These are phyloP conservation scores for Neonectria coccinea DNA, from an alignment of 2,329 filamentous ascomycete genomes.

Conservation along the genomic window DNA sequence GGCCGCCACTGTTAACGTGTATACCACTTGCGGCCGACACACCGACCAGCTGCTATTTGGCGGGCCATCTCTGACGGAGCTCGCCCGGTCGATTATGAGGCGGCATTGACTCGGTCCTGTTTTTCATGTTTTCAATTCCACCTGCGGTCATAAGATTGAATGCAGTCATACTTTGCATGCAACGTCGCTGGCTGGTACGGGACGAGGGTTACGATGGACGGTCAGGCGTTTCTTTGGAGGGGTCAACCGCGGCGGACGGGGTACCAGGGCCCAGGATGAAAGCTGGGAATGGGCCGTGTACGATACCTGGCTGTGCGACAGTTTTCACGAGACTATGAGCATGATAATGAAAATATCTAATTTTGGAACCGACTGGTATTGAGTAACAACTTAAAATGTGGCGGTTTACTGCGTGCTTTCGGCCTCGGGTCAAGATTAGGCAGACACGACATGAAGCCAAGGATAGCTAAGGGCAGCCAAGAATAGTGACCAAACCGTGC, in stretches of 20 bases:
- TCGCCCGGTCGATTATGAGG: constrained; percentile 57
- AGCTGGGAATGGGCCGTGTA: constrained; percentile 32
- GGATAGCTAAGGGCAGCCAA: constrained; percentile 8
- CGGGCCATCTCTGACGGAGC: constrained; percentile 59
- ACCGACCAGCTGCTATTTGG: constrained; percentile 65
- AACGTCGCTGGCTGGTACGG: constrained; percentile 46
- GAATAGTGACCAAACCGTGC: constrained; percentile 3
- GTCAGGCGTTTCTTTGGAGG: constrained; percentile 35
- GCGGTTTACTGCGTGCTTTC: background rate
- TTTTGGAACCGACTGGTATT: constrained; percentile 15
- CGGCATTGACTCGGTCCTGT: constrained; percentile 39
- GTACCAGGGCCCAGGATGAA: constrained; percentile 29
- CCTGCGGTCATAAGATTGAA: constrained; percentile 20
- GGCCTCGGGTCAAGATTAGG: background rate
- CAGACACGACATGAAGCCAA: background rate
- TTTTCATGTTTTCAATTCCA: constrained; percentile 17
- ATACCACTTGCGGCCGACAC: constrained; percentile 67
- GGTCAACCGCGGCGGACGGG: constrained; percentile 21
- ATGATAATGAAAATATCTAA: constrained; percentile 23
- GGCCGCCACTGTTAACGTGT: constrained; percentile 60
- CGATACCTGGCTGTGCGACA: constrained; percentile 34
- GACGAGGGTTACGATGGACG: constrained; percentile 36
- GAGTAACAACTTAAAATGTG: constrained; percentile 2
- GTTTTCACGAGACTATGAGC: constrained; percentile 42
- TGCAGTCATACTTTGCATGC: constrained; percentile 23